A percentile compares a stretch with the other conserved stretches of the same genome.
Evolutionary conservation across 163 green algal species (phyloP).

Genomic region (Scenedesmus sp.): DNA sequence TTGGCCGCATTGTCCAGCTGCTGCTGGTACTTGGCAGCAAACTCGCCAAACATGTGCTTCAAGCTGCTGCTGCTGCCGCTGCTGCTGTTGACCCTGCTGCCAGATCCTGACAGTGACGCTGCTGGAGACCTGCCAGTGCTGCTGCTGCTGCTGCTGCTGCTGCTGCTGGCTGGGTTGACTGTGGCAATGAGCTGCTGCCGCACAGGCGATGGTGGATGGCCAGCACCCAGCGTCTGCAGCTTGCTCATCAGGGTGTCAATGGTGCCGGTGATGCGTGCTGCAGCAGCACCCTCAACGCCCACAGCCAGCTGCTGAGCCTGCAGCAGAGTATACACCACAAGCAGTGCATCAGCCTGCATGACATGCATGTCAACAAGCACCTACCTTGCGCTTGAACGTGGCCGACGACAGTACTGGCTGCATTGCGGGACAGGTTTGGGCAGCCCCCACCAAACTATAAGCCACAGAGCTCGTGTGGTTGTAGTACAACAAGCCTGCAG

Average conservation of each 20-base stretch:
- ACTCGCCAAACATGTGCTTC: conserved; percentile 36
- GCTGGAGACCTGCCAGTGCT: background rate
- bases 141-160: background rate
- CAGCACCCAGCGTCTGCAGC: background rate
- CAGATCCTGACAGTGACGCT: background rate
- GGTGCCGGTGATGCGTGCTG: conserved; percentile 27
- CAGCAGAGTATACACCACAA: background rate
- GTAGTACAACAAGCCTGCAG: background rate
- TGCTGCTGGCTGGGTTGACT: conserved; percentile 2
- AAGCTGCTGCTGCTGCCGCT: background rate
- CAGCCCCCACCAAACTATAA: too few relatives aligned
- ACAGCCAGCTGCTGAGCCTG: conserved; percentile 40
- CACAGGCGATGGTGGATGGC: background rate
- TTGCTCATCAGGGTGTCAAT: conserved; percentile 21
- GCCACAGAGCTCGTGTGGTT: too few relatives aligned
- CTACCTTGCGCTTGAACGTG: background rate
- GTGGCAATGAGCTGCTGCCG: conserved; percentile 24
- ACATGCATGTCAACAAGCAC: background rate
- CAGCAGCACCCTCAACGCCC: conserved; percentile 5
- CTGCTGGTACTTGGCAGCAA: conserved; percentile 33
- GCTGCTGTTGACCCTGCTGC: background rate
- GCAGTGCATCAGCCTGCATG: background rate
- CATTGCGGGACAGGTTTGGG: too few relatives aligned
- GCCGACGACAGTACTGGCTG: background rate
- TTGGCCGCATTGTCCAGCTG: background rate